Evolutionary conservation across 371 early-diverging fungal species (phyloP), one percentile per base, ranked within the genome.

Genomic region (Vittaforma corneae): DNA sequence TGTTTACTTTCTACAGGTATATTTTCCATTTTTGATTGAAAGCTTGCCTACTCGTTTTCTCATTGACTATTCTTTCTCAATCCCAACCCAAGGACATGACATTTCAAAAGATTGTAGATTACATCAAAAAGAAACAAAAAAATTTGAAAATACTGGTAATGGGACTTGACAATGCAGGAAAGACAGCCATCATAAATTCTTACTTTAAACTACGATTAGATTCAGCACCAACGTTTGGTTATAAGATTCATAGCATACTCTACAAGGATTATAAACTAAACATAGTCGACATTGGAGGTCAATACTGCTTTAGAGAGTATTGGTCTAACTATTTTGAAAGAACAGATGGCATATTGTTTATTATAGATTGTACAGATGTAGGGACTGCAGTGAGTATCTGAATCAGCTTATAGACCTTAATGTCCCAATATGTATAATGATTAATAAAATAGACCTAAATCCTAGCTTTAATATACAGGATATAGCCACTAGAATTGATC

Each of bases 311-410:
- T 62, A 84, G 93, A 38, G 86, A 90, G 1, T 96, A 92, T 74
- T 98, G 97, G 96, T 82, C 92, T 48, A 96, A 95, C 80, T 96
- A 96, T 79, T 96, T 93, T 84, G 97, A 94, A 75, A 87, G 90
- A 57, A 92, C 92, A 0, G 96, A 96, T 70, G 98, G 91, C 0
- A 79, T 98, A 11, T 85, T 96, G 5, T 96, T 92, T 91, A 96
- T 98, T 0, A 91, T 95, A 18, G 98, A 98, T 77, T 85, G 87
- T 9, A 87, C 89, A 5, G 95, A 93, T 75, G 71, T 86, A 57
- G 42, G 79, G 84, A 37, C 16, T 72, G 91, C 50, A 79, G 81
- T n/a, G 87, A 87, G 61, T 91, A 91, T 72, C 81, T 80, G 48
- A 53, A 72, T 24, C 92, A 92, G 74, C 73, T 93, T n/a, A 58